Evolutionary conservation across 495 filamentous ascomycete genomes (phyloP).

Genomic region (Penicillium simplicissimum): DNA sequence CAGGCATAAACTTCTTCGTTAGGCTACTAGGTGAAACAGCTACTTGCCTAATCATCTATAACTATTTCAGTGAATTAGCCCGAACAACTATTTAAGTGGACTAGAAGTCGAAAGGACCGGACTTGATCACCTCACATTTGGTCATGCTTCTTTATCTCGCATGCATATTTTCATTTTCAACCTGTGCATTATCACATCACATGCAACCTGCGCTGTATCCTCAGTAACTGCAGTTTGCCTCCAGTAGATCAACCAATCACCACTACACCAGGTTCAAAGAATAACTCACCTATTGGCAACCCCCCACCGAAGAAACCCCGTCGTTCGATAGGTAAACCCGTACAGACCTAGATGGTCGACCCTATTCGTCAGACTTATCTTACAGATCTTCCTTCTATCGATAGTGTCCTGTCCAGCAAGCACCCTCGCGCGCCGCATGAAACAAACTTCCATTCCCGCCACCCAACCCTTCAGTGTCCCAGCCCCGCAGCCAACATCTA

Average conservation of each 20-base stretch:
- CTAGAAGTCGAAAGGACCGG: no score
- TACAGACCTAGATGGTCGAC: not conserved
- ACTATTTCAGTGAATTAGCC: no score
- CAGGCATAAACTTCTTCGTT: no score
- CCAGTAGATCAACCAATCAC: not conserved
- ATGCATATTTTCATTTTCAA: no score
- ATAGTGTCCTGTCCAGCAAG: no score
- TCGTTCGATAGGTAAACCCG: not conserved
- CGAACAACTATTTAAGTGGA: no score
- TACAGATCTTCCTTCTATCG: not conserved
- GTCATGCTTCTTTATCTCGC: no score
- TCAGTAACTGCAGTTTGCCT: not conserved
- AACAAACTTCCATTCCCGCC: not conserved
- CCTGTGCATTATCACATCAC: not conserved
- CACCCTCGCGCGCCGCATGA: not conserved
- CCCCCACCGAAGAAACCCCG: not conserved
- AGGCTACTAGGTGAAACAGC: no score
- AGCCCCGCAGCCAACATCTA: not conserved
- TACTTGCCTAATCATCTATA: no score
- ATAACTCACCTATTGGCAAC: not conserved
- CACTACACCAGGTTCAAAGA: not conserved
- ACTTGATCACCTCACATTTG: no score
- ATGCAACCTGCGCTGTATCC: not conserved
- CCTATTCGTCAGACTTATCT: not conserved
- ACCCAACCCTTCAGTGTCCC: not conserved